Evolutionary conservation across 164 flowering plant species (phyloP), one percentile per base, ranked within the genome.

Genomic region (Pachysandra terminalis): DNA sequence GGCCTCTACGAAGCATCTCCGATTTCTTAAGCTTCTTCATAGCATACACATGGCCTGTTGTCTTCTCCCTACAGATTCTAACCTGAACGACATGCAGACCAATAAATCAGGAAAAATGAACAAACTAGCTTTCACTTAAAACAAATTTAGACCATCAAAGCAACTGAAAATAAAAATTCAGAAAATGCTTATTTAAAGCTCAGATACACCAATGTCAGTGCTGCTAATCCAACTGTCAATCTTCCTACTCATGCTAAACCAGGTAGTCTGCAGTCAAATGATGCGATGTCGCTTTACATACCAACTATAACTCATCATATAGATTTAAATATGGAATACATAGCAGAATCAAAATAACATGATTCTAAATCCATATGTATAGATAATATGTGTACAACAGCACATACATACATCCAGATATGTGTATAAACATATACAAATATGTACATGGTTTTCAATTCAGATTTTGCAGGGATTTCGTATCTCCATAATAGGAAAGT

Each of bases 1-100:
- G 98, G 74, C 98, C 98, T 80, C 98, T 83, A 22, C 98, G 96
- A 80, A 93, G 91, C 98, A 93, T 93, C 81, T 93, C 97, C 61
- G 98, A 90, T 68, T 93, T 93, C 76, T 86, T 93, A 51, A 93
- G 89, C 77, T 93, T 93, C 80, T 93, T 93, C 98, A 93, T 93
- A 57, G 98, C 98, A 83, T 87, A 93, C 60, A 90, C 97, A 80
- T 89, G 86, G 28, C 92, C 87, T 8, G 96, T 84, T 61, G 88
- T 73, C 75, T 87, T 93, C 73, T 93, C 98, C 62, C 81, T 81
- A 55, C 98, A 93, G 32, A 93, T 66, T 73, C 97, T 87, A 63
- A 93, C 98, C 97, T 93, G 82, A 61, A 76, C 9, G 41, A 71
- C 16, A 56, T 51, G 68, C 64, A 27, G 53, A 45, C 58, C 9